Conservation (phyloP, 495 filamentous ascomycete genomes). For the Thozetella sp. region DNA sequence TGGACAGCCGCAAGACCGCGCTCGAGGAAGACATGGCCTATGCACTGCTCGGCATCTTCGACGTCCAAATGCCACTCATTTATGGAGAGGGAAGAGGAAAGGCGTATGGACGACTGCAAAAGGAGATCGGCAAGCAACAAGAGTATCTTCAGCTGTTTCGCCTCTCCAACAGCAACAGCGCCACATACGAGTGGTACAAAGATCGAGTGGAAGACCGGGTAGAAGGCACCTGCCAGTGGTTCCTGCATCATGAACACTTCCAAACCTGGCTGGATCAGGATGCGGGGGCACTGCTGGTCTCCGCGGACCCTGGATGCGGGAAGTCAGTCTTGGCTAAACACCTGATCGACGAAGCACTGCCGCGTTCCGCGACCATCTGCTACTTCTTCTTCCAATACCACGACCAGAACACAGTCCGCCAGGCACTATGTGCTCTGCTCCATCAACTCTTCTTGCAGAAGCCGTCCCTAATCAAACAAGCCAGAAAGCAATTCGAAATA, state of each 20-base stretch:
- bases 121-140: constrained; percentile 9
- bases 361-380: constrained; percentile 16
- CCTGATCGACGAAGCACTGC: constrained; percentile 26
- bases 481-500: background rate
- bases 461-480: constrained; percentile 5
- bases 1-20: constrained; percentile 9
- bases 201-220: too few relatives aligned
- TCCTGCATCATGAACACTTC: constrained; percentile 18
- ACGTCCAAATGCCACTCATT: constrained; percentile 9
- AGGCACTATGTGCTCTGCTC: constrained; percentile 31
- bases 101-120: background rate
- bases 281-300: constrained; percentile 25
- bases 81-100: constrained; percentile 14
- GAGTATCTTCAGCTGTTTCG: constrained; percentile 33
- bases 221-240: constrained; percentile 27
- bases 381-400: constrained; percentile 39
- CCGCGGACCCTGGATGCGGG: constrained; percentile 50
- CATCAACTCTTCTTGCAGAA: constrained; percentile 28
- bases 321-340: constrained; percentile 46
- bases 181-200: constrained; percentile 43
- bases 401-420: constrained; percentile 6
- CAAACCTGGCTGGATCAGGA: constrained; percentile 5
- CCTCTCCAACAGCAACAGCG: constrained; percentile 13
- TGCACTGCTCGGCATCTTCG: constrained; percentile 15
- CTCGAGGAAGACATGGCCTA: constrained; percentile 22